Base-by-base conservation (phyloP, 202 grass and related monocot species). In the Saccharum hybrid region DNA sequence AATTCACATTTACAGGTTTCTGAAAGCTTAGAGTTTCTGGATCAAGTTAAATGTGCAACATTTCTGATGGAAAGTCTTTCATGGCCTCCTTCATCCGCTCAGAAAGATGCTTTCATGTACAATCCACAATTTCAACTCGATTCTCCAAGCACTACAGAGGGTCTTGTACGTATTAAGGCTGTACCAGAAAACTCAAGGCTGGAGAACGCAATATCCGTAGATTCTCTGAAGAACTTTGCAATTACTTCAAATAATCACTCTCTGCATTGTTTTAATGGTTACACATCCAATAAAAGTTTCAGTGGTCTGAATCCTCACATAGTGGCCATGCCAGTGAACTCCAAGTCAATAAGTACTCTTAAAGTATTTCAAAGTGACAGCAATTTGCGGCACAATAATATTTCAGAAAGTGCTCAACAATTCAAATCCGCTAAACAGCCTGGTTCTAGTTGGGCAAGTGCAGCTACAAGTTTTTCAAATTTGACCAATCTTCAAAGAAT, bases 21-120 rank as follows among this genome's bases (percentile, higher is more conserved):
- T 81, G 87, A 98, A 88, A 94, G 79, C 82, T 78, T 79, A n/a
- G 87, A 93, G 52, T 98, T 98, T 75, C 26, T 90, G 4, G 81
- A 85, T 61, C 81, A 93, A 90, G 91, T 91, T 74, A 94, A 82
- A 77, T 36, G 79, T 60, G 76, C 85, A 86, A 60, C 90, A 79
- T 77, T 82, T 85, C 63, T 72, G 57, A 86, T 31, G n/a, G 74
- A 80, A 80, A 87, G 69, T 40, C 52, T 72, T 46, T 37, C 70
- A 46, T 81, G 21, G 66, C 15, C 81, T 79, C 70, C 75, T 88
- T 87, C 83, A 79, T 31, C 78, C 14, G 52, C 78, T 62, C 67
- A 88, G 46, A 82, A 68, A 82, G 46, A 80, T 78, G 57, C 48
- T 79, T 63, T 61, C 39, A 69, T 42, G 16, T 66, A 38, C 74